phyloP scores from a whole-genome alignment of 2,329 filamentous ascomycete genomes.

The Rachicladosporium sp. region DNA sequence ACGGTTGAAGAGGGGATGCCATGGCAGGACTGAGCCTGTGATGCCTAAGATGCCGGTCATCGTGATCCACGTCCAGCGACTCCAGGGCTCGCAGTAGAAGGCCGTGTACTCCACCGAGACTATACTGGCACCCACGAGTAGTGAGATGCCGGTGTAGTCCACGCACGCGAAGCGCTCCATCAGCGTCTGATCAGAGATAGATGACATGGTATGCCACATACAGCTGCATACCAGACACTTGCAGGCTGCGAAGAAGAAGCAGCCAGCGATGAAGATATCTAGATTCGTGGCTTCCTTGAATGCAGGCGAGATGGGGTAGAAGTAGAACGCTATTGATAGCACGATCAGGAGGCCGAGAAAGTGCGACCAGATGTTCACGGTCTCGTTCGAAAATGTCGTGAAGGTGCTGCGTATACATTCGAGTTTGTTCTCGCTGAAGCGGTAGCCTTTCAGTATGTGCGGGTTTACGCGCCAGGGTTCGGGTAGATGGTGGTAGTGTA shows the following conservation, averaged over 20 bases:
- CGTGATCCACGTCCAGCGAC: conserved; percentile 74
- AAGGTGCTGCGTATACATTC: conserved; percentile 70
- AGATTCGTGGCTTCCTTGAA: conserved; percentile 77
- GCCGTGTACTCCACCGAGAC: conserved; percentile 98
- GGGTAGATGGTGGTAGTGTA: conserved; percentile 82
- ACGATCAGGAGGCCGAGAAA: conserved; percentile 79
- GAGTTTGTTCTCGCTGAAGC: conserved; percentile 82
- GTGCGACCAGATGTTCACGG: conserved; percentile 97
- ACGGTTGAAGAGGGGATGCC: conserved; percentile 91
- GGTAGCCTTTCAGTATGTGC: conserved; percentile 82
- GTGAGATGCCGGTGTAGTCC: conserved; percentile 93
- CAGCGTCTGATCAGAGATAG: conserved; percentile 76
- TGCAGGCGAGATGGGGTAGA: conserved; percentile 79
- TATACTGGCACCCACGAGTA: conserved; percentile 90
- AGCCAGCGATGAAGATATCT: conserved; percentile 79
- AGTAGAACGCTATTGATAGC: conserved; percentile 82
- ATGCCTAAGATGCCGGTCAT: conserved; percentile 71
- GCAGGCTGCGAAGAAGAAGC: conserved; percentile 93
- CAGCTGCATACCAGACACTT: conserved; percentile 91
- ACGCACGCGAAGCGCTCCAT: conserved; percentile 95
- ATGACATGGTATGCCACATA: conserved; percentile 98
- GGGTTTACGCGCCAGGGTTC: conserved; percentile 90
- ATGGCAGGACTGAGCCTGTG: conserved; percentile 81
- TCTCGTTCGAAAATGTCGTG: conserved; percentile 80
- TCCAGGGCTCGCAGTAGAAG: conserved; percentile 91